Base-by-base conservation (phyloP, 2,329 filamentous ascomycete genomes). In the Stemphylium beticola region DNA sequence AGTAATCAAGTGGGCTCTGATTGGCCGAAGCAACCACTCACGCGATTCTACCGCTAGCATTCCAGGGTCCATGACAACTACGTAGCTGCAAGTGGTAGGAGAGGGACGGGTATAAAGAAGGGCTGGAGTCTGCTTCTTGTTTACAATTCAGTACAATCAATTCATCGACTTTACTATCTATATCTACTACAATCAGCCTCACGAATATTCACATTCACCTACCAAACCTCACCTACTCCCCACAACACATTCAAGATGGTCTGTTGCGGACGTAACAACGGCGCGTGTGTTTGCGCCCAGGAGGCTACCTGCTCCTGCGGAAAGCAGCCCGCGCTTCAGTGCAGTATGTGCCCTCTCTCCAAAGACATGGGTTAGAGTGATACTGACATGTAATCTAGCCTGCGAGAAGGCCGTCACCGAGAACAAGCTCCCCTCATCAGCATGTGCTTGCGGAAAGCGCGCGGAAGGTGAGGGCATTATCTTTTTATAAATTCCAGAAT, bases 271-370 rank as follows among this genome's bases (percentile, higher is more conserved):
- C 82, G 82, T 65, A 79, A 82, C 66, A 78, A 79, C 61, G 79
- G 78, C 66, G 76, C 79, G 68, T 87, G 85, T 67, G 81, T 82
- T 64, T 85, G 83, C 66, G 82, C 83, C 34, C 77, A 80, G 49
- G 82, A 86, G 66, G 83, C 85, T 58, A 85, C 77, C 57, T 96
- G 92, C 85, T 96, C 91, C 14, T 98, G 93, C 76, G 93, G 93
- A 72, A 87, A 96, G 81, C 85, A 95, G 74, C 85, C 87, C 4
- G 93, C 93, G 44, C 86, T 96, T 43, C 83, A 93, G 75, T 98
- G 93, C 85, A 89, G 72, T 74, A 74, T 57, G 71, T 68, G 26
- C 32, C 37, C 43, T 58, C 50, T 53, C 29, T 43, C 53, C 53
- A 20, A 32, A 22, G 15, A 46, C 52, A 34, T 51, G 39, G 32